Evolutionary conservation across 1,139 yeast species (phyloP).

Genomic region (Yamadazyma membranifaciens): DNA sequence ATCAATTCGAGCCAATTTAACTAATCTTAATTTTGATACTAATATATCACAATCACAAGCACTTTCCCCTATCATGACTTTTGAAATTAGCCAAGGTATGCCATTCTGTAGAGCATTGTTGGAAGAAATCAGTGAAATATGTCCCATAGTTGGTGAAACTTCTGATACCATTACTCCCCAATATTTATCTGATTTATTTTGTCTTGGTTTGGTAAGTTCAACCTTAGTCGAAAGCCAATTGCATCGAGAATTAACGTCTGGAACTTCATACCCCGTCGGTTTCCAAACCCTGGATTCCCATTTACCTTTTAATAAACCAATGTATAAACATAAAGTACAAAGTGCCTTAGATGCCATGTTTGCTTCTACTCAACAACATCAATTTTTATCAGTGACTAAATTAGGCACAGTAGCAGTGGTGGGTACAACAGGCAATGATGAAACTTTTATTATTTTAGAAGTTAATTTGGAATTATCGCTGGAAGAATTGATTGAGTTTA

Average conservation of each 20-base stretch:
- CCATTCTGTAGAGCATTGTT: constrained; percentile 39
- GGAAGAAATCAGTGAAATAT: constrained; percentile 31
- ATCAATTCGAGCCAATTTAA: constrained; percentile 33
- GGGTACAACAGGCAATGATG: constrained; percentile 45
- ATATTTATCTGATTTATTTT: constrained; percentile 42
- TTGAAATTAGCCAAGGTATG: constrained; percentile 38
- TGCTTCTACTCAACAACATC: constrained; percentile 40
- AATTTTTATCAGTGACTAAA: constrained; percentile 43
- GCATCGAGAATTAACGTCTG: constrained; percentile 46
- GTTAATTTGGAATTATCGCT: constrained; percentile 17
- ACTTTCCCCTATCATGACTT: constrained; percentile 24
- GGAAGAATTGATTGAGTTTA: constrained; percentile 17
- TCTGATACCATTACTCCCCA: constrained; percentile 48
- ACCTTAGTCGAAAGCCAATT: constrained; percentile 42
- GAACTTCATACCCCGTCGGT: constrained; percentile 46
- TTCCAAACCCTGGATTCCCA: constrained; percentile 28
- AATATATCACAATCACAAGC: constrained; percentile 2
- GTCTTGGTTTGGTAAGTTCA: constrained; percentile 37
- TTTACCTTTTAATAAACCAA: constrained; percentile 20
- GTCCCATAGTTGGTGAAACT: constrained; percentile 40
- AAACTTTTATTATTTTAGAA: constrained; percentile 40
- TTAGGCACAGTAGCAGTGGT: constrained; percentile 45
- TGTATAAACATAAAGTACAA: constrained; percentile 26
- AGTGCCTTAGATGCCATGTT: constrained; percentile 41
- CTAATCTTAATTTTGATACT: constrained; percentile 22